Conservation (phyloP, 495 filamentous ascomycete genomes). For the Podospora australis region DNA sequence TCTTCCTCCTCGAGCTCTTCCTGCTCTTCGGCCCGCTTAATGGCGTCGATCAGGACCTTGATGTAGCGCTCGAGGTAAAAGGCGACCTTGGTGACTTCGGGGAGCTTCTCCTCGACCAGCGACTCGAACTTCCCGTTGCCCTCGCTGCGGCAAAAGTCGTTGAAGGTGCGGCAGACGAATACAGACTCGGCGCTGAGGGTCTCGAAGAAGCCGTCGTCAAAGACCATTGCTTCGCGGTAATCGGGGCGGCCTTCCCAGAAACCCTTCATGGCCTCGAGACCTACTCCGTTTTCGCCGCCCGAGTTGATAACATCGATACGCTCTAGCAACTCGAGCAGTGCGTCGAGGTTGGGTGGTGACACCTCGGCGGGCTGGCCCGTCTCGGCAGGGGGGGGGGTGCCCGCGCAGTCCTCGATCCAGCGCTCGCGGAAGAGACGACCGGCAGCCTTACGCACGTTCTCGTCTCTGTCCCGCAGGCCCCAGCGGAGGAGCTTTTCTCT, state of each 20-base stretch:
- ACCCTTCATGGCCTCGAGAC: conserved; percentile 82
- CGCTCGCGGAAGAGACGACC: conserved; percentile 83
- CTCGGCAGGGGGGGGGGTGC: conserved; percentile 46
- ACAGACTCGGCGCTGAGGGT: conserved; percentile 75
- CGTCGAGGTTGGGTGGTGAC: conserved; percentile 60
- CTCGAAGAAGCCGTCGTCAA: conserved; percentile 86
- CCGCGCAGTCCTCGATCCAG: conserved; percentile 93
- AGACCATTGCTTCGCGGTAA: conserved; percentile 72
- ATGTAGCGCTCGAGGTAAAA: conserved; percentile 75
- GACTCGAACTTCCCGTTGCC: conserved; percentile 63
- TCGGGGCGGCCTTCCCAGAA: conserved; percentile 96
- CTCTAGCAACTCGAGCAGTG: conserved; percentile 83
- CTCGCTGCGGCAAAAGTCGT: conserved; percentile 75
- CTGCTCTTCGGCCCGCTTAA: conserved; percentile 49
- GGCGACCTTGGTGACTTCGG: conserved; percentile 84
- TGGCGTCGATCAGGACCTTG: conserved; percentile 63
- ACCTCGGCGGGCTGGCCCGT: conserved; percentile 43
- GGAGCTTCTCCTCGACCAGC: conserved; percentile 84
- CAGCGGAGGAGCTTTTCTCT: conserved; percentile 92
- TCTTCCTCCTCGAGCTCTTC: conserved; percentile 53
- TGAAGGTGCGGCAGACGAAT: conserved; percentile 85
- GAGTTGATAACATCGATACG: conserved; percentile 90
- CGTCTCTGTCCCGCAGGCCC: conserved; percentile 91
- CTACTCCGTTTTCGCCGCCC: conserved; percentile 81
- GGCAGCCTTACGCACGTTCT: conserved; percentile 88